These are phyloP conservation scores for Rugonectria rugulosa DNA, from an alignment of 2,329 filamentous ascomycete genomes.

Conservation along the genomic window DNA sequence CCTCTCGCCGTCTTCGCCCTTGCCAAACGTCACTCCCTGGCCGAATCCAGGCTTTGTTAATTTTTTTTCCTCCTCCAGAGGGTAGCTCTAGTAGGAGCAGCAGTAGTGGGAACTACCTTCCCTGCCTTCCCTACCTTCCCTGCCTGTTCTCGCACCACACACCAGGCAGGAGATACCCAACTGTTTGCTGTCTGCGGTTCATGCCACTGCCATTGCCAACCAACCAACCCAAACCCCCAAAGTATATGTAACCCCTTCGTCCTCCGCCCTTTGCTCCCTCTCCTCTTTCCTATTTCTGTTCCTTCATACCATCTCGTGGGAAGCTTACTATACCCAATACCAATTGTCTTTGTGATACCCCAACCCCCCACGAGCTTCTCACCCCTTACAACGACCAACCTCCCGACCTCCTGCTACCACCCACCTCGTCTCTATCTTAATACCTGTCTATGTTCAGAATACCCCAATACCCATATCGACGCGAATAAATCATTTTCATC, in stretches of 20 bases:
- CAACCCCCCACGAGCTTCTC: conserved; percentile 12
- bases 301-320: conserved; percentile 15
- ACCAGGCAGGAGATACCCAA: background rate
- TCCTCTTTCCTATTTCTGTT: conserved; percentile 23
- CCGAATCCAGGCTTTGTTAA: conserved; percentile 24
- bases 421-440: conserved; percentile 5
- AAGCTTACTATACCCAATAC: conserved; percentile 30
- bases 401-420: background rate
- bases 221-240: background rate
- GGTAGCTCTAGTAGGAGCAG: background rate
- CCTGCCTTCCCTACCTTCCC: no score
- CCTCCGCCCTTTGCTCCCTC: background rate
- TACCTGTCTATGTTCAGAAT: conserved; percentile 11
- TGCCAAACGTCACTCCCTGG: conserved; percentile 45
- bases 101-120: background rate
- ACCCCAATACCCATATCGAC: conserved; percentile 10
- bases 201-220: background rate
- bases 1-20: conserved; percentile 32
- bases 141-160: background rate
- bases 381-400: background rate
- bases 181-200: background rate
- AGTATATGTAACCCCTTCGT: conserved; percentile 38
- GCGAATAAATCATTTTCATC: conserved; percentile 26
- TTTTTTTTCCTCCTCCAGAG: no score
- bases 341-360: conserved; percentile 42